Evolutionary conservation across 164 flowering plant genomes (phyloP).

Genomic region (Stephania japonica): DNA sequence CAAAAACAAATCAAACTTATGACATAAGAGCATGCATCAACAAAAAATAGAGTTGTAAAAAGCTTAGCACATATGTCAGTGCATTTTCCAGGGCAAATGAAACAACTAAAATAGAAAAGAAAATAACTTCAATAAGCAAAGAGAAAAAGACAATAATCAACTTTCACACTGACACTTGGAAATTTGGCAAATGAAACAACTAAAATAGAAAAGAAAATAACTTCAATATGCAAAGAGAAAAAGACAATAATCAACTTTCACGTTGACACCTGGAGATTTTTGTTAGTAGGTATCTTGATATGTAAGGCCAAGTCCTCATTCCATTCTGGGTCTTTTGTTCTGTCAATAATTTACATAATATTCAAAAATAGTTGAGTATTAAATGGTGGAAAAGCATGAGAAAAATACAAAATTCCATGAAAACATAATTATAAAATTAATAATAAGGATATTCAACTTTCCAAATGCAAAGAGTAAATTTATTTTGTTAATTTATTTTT

Average conservation of each 20-base stretch:
- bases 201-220: background rate
- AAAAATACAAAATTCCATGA: background rate
- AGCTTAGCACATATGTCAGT: background rate
- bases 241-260: background rate
- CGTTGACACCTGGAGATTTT: conserved; percentile 58
- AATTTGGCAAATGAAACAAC: too few species aligned
- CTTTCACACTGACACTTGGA: conserved; percentile 51
- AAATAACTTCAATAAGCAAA: background rate
- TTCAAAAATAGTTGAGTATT: background rate
- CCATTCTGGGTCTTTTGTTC: conserved; percentile 91
- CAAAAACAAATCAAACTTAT: background rate
- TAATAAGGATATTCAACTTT: background rate
- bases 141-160: background rate
- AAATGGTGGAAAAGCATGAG: background rate
- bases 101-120: background rate
- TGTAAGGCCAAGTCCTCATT: conserved; percentile 75
- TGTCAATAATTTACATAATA: conserved; percentile 24
- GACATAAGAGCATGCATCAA: background rate
- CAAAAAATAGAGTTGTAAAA: background rate
- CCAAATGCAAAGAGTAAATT: background rate
- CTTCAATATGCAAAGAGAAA: background rate
- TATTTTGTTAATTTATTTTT: too few species aligned
- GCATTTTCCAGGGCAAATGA: too few species aligned
- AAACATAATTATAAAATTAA: background rate
- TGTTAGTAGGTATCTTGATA: conserved; percentile 51